Evolutionary conservation across 768 basidiomycete species (phyloP).

Genomic region (Xerocomellus amylosporus): DNA sequence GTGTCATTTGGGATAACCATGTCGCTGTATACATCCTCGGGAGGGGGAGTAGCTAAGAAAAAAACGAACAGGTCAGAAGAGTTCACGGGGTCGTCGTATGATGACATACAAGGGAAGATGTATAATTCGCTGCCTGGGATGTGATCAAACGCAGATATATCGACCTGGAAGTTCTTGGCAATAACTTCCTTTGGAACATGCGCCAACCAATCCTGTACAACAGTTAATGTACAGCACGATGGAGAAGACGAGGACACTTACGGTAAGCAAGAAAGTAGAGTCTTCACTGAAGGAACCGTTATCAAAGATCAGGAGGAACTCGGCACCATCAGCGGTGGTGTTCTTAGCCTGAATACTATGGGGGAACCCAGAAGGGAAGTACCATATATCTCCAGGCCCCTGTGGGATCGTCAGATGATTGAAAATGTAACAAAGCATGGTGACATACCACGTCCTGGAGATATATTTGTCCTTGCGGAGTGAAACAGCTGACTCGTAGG

Average conservation of each 20-base stretch:
- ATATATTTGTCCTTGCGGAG: constrained; percentile 50
- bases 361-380: constrained; percentile 55
- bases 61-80: not conserved
- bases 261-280: constrained; percentile 47
- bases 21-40: constrained; percentile 39
- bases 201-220: constrained; percentile 59
- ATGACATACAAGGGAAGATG: constrained; percentile 45
- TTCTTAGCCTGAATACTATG: constrained; percentile 56
- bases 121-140: constrained; percentile 55
- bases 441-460: constrained; percentile 50
- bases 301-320: constrained; percentile 51
- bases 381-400: constrained; percentile 53
- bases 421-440: constrained; percentile 5
- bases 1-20: constrained; percentile 50
- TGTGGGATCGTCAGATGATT: constrained; percentile 9
- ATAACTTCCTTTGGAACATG: constrained; percentile 58
- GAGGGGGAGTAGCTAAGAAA: constrained; percentile 40
- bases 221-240: not conserved
- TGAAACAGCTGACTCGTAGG: constrained; percentile 48
- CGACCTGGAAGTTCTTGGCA: constrained; percentile 60
- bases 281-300: constrained; percentile 52
- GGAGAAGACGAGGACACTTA: not conserved
- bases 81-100: not conserved
- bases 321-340: constrained; percentile 44
- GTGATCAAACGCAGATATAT: constrained; percentile 48